These are phyloP conservation scores for Globisporangium apiculatum DNA, from an alignment of 352 stramenopile species.

Conservation along the genomic window DNA sequence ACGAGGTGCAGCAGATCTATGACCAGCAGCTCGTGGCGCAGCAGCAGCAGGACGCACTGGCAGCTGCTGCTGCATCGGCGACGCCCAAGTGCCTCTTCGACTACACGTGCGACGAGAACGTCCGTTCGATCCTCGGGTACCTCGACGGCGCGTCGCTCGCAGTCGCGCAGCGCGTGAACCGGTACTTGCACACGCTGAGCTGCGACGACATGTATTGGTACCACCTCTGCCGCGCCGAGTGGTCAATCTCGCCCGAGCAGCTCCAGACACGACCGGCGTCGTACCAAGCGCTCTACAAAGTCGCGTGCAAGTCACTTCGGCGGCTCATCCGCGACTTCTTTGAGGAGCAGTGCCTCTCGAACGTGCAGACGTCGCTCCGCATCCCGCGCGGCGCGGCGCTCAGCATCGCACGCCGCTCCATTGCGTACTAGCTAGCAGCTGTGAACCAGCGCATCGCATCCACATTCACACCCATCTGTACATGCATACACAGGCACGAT, in stretches of 20 bases:
- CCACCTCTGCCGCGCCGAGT: conserved; percentile 59
- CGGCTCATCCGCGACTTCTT: conserved; percentile 70
- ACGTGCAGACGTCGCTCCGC: conserved; percentile 59
- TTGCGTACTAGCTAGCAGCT: not conserved
- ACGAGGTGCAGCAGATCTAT: conserved; percentile 27
- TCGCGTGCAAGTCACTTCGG: conserved; percentile 62
- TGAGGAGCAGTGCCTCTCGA: conserved; percentile 68
- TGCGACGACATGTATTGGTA: conserved; percentile 62
- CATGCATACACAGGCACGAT: too few species aligned
- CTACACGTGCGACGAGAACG: conserved; percentile 70
- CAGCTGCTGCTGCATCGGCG: not conserved
- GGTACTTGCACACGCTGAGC: conserved; percentile 40
- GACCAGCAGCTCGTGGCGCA: conserved; percentile 3
- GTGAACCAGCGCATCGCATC: too few species aligned
- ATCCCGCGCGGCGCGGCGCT: conserved; percentile 58
- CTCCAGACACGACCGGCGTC: conserved; percentile 46
- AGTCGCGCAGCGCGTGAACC: conserved; percentile 43
- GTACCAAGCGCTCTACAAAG: conserved; percentile 73
- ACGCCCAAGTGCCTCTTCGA: conserved; percentile 38
- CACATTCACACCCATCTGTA: too few species aligned
- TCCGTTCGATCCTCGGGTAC: conserved; percentile 54
- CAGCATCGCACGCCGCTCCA: conserved; percentile 32
- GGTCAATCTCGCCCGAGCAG: conserved; percentile 68
- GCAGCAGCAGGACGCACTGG: conserved; percentile 1
- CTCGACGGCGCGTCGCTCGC: conserved; percentile 67